These are phyloP conservation scores for Phytopythium vexans DNA, from an alignment of 352 stramenopile genomes.

Conservation along the genomic window DNA sequence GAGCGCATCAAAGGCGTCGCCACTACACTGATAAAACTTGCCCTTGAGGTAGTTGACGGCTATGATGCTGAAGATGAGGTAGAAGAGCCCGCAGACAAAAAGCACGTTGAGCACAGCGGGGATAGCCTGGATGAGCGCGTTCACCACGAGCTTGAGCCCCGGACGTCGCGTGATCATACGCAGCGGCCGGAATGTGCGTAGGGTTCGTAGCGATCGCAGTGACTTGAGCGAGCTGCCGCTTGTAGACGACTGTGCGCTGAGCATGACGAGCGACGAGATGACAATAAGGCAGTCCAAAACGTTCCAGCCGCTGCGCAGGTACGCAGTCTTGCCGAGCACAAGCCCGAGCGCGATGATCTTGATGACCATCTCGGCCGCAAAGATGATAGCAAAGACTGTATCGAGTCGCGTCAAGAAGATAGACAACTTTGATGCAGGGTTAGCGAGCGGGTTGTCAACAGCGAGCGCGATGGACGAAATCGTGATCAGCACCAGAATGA, in stretches of 20 bases:
- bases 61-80: constrained; percentile 95
- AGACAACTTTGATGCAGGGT: constrained; percentile 44
- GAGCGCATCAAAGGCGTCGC: constrained; percentile 48
- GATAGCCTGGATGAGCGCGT: constrained; percentile 88
- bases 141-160: constrained; percentile 89
- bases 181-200: constrained; percentile 88
- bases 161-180: constrained; percentile 88
- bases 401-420: constrained; percentile 61
- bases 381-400: constrained; percentile 74
- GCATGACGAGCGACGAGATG: constrained; percentile 69
- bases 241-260: constrained; percentile 44
- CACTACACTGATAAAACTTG: constrained; percentile 77
- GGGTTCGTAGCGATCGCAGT: constrained; percentile 74
- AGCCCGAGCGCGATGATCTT: constrained; percentile 89
- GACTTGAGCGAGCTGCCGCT: constrained; percentile 55
- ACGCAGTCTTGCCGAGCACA: constrained; percentile 58
- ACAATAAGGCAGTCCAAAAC: constrained; percentile 89
- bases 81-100: constrained; percentile 91
- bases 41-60: constrained; percentile 94
- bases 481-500: constrained; percentile 77
- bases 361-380: constrained; percentile 85
- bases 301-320: constrained; percentile 88
- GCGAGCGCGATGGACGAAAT: constrained; percentile 82
- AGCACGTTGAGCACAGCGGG: constrained; percentile 87
- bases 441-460: constrained; percentile 78